Evolutionary conservation across 164 flowering plant species (phyloP).

Genomic region (Aristolochia californica): DNA sequence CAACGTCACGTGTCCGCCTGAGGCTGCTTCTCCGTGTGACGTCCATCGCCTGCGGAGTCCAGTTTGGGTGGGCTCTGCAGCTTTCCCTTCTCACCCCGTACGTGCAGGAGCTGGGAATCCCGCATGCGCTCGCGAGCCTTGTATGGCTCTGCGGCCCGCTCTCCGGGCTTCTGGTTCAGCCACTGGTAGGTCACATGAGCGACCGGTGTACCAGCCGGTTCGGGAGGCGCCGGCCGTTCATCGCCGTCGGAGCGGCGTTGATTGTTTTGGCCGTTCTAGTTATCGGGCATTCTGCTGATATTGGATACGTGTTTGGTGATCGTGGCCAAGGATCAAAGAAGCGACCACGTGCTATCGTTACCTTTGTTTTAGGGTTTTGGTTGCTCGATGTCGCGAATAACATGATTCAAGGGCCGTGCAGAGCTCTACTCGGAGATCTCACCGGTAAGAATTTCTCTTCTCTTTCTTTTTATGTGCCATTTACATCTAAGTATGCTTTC

Average conservation of each 20-base stretch:
- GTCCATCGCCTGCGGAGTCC: conserved; percentile 82
- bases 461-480: background rate
- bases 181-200: conserved; percentile 78
- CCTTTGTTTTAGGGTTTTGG: conserved; percentile 89
- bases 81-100: conserved; percentile 88
- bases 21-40: conserved; percentile 52
- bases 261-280: conserved; percentile 50
- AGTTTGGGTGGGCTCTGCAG: conserved; percentile 98
- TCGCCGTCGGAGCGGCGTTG: conserved; percentile 42
- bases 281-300: conserved; percentile 72
- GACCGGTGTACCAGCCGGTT: conserved; percentile 64
- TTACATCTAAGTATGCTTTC: background rate
- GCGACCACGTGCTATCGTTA: conserved; percentile 51
- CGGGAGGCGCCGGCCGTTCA: conserved; percentile 87
- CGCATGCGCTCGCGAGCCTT: conserved; percentile 82
- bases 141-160: conserved; percentile 97
- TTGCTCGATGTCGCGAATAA: conserved; percentile 89
- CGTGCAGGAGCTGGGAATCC: conserved; percentile 94
- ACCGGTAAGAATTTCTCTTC: conserved; percentile 35
- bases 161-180: conserved; percentile 87
- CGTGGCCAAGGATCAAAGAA: conserved; percentile 1
- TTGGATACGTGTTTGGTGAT: conserved; percentile 73
- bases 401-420: conserved; percentile 86
- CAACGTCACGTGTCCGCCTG: conserved; percentile 26
- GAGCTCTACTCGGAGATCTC: conserved; percentile 93